Conservation (phyloP, 768 basidiomycete genomes). For the Rhodotorula paludigena region DNA sequence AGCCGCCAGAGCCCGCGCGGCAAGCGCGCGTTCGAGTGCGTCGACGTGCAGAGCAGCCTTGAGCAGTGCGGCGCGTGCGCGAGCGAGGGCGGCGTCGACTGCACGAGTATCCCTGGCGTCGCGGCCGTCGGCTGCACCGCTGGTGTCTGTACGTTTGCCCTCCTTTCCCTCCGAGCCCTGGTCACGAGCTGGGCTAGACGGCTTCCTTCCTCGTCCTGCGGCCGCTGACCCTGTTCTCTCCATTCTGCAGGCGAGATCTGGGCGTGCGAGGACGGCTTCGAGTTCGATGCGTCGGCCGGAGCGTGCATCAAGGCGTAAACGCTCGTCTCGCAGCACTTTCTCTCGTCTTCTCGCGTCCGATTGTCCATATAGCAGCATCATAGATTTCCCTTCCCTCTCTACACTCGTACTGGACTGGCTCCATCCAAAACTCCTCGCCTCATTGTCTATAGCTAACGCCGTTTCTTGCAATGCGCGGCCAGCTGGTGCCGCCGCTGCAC, state of each 20-base stretch:
- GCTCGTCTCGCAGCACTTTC: no score
- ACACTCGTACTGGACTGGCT: no score
- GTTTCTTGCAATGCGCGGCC: no score
- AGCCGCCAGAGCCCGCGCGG: no score
- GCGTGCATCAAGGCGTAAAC: conserved; percentile 14
- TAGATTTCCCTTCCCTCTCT: neutral
- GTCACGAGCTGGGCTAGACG: no score
- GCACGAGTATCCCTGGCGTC: conserved; percentile 16
- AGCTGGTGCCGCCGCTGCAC: no score
- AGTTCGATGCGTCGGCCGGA: neutral
- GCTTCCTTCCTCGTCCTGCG: neutral
- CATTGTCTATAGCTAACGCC: no score
- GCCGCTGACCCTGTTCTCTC: no score
- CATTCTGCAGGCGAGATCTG: conserved; percentile 7
- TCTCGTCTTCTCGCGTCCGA: no score
- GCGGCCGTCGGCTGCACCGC: conserved; percentile 22
- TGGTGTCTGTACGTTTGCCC: neutral
- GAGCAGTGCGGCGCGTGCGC: conserved; percentile 33
- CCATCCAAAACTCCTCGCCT: no score
- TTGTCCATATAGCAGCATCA: neutral
- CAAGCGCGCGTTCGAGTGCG: conserved; percentile 23
- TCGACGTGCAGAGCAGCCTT: conserved; percentile 24
- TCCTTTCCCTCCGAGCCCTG: neutral
- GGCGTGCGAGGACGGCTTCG: conserved; percentile 23
- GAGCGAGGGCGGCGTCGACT: conserved; percentile 22